phyloP scores from a whole-genome alignment of 2,329 filamentous ascomycete genomes.

The Elsinoe perseae region DNA sequence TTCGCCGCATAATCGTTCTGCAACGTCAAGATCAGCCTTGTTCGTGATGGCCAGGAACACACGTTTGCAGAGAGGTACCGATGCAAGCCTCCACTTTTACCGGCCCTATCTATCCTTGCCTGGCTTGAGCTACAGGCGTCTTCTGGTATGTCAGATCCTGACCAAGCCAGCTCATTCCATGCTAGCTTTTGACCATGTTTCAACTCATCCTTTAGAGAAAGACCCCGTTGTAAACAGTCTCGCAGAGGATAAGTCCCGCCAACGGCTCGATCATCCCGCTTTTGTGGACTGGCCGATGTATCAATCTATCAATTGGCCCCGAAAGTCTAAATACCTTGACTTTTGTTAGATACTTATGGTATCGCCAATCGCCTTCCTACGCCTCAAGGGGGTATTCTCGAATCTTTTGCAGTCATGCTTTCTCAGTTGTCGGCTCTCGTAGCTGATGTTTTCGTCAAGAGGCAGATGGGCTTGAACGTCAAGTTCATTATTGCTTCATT shows the following conservation, averaged over 20 bases:
- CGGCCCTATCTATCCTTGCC: neutral
- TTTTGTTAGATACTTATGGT: neutral
- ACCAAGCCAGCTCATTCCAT: neutral
- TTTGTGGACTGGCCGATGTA: neutral
- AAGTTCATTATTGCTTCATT: constrained; percentile 3
- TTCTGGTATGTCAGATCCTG: neutral
- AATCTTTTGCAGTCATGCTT: neutral
- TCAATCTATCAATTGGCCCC: constrained; percentile 6
- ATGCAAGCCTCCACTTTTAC: too few species aligned
- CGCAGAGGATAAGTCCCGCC: neutral
- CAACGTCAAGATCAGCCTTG: neutral
- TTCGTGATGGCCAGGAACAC: neutral
- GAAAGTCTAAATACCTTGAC: neutral
- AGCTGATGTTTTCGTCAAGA: constrained; percentile 1
- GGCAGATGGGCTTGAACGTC: constrained; percentile 5
- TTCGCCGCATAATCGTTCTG: neutral
- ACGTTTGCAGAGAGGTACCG: neutral
- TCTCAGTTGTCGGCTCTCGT: neutral
- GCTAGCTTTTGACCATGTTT: constrained; percentile 8
- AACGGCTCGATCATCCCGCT: neutral
- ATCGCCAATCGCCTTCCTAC: neutral
- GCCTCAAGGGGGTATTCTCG: neutral
- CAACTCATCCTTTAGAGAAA: constrained; percentile 1
- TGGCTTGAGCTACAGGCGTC: neutral
- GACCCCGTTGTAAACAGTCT: constrained; percentile 9